phyloP scores from a whole-genome alignment of 2,329 filamentous ascomycete species.

The Teratosphaeriaceae sp. region DNA sequence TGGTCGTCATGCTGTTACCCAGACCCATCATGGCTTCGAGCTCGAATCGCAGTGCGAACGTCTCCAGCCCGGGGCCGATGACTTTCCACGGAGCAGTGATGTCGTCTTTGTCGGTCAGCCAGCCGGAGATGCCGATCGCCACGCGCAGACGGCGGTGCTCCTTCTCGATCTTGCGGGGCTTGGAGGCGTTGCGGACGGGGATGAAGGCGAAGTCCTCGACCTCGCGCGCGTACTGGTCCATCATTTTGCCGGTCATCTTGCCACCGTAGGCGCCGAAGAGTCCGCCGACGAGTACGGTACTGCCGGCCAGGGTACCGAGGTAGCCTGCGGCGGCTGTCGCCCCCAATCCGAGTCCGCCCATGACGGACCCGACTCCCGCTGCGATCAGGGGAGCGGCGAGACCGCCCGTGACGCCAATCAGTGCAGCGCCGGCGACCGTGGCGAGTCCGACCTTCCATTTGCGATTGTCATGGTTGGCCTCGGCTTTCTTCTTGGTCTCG shows the following conservation, averaged over 20 bases:
- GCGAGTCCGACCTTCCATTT: constrained; percentile 82
- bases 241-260: constrained; percentile 74
- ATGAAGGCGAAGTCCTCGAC: constrained; percentile 86
- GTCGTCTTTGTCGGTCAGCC: constrained; percentile 66
- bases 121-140: constrained; percentile 78
- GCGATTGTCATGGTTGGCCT: constrained; percentile 58
- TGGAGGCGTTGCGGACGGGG: constrained; percentile 58
- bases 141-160: constrained; percentile 57
- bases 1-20: constrained; percentile 67
- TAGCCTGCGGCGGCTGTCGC: constrained; percentile 69
- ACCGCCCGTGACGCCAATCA: constrained; percentile 77
- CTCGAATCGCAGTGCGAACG: constrained; percentile 81
- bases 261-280: constrained; percentile 89
- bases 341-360: constrained; percentile 69
- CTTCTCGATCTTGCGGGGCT: constrained; percentile 44
- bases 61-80: constrained; percentile 65
- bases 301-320: constrained; percentile 73
- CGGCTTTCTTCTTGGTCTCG: constrained; percentile 64
- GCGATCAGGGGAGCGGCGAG: constrained; percentile 71
- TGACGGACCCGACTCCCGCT: constrained; percentile 71
- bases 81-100: constrained; percentile 72
- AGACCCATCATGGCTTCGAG: constrained; percentile 68
- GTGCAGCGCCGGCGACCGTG: constrained; percentile 76
- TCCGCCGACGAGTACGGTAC: constrained; percentile 70
- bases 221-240: constrained; percentile 80